Evolutionary conservation across 2,329 filamentous ascomycete genomes (phyloP), one percentile per base, ranked within the genome.

Genomic region (Trichophyton schoenleinii): DNA sequence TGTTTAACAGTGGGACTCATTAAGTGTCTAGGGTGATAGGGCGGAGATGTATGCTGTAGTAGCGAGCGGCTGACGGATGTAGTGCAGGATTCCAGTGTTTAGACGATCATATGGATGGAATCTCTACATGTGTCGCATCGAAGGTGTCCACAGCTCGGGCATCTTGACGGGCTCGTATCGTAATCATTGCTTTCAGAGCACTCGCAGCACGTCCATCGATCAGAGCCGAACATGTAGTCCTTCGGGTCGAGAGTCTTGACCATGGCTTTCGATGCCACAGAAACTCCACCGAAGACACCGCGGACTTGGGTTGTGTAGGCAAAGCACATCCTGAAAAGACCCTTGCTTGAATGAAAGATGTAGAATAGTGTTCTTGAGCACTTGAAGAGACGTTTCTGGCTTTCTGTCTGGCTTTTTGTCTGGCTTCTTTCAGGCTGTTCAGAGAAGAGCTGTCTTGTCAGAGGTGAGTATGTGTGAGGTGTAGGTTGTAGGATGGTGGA

Each of bases 191-290:
- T 44, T 22, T 58, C 36, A 1, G 36, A 42, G 55, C 55, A 58
- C 15, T 44, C 31, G 55, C 55, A 58, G 55, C 55, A 58, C 3
- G 20, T 58, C 55, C 55, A 58, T 5, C 52, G 52, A 15, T 55
- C 52, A 36, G 46, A 52, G 22, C 46, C 46, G 15, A 52, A 52
- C 46, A 52, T 52, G 46, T 52, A 52, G 46, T 52, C 31, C 20
- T 52, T 52, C 20, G 13, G 46, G 25, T 52, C 52, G 28, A 3
- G 52, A 7, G 52, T 11, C n/a, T 55, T 20, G 52, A 15, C 28
- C 28, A 7, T 9, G 9, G 25, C 1, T 11, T 55, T 55, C 25
- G n/a, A 28, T 11, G 28, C 15, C 28, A 8, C 6, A n/a, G 31
- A n/a, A 18, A n/a, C 8, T 9, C 28, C 11, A 22, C 20, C 46